Evolutionary conservation across 192 early-diverging fungal species (phyloP).

Genomic region (Umbelopsis ramanniana): DNA sequence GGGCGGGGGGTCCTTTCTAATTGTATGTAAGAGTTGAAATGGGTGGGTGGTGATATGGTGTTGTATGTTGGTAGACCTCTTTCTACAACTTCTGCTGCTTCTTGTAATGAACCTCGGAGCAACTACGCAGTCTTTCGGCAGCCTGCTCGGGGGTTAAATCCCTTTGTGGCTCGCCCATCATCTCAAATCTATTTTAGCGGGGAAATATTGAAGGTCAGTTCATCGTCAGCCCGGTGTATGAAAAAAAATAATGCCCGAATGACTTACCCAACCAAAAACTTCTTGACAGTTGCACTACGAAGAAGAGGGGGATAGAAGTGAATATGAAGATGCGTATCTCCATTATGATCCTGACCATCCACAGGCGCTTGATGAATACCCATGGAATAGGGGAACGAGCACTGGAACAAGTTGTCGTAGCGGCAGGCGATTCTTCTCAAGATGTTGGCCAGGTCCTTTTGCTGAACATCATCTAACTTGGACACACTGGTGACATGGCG

Average conservation of each 20-base stretch:
- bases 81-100: slow-evolving; percentile 28
- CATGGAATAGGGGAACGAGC: slow-evolving; percentile 96
- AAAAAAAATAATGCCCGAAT: slow-evolving; percentile 4
- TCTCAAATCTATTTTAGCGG: slow-evolving; percentile 74
- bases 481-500: slow-evolving; percentile 60
- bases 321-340: slow-evolving; percentile 79
- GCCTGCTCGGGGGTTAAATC: slow-evolving; percentile 96
- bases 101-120: slow-evolving; percentile 66
- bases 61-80: background rate
- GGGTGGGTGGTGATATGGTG: no score
- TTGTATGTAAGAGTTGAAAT: background rate
- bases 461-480: slow-evolving; percentile 54
- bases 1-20: background rate
- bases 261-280: slow-evolving; percentile 92
- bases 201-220: background rate
- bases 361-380: slow-evolving; percentile 90
- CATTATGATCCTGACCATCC: slow-evolving; percentile 51
- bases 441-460: slow-evolving; percentile 74
- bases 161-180: slow-evolving; percentile 91
- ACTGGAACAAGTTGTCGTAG: slow-evolving; percentile 93
- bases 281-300: slow-evolving; percentile 87
- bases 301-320: slow-evolving; percentile 97
- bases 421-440: slow-evolving; percentile 76
- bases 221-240: background rate
- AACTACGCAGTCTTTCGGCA: slow-evolving; percentile 68